A percentile compares a stretch with the other conserved stretches of the same genome.
These are phyloP conservation scores for Moniliophthora roreri DNA, from an alignment of 1,284 basidiomycete species.

Conservation along the genomic window DNA sequence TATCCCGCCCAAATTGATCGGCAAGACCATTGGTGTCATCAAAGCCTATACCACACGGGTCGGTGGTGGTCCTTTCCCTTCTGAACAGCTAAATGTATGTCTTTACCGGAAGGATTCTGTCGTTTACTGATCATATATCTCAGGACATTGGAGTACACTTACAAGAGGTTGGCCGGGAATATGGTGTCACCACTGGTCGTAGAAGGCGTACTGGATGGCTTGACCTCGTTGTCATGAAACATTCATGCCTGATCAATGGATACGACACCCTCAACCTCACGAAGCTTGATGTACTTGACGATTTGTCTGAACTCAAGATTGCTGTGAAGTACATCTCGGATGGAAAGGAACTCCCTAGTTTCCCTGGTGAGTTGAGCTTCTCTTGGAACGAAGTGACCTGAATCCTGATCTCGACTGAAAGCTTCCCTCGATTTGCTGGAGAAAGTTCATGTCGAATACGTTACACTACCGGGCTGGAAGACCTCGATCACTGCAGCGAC, in stretches of 20 bases:
- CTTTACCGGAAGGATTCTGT: neutral
- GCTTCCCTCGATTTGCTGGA: slow-evolving; percentile 86
- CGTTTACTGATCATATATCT: slow-evolving; percentile 1
- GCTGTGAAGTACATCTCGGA: slow-evolving; percentile 81
- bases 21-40: slow-evolving; percentile 87
- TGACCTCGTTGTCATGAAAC: slow-evolving; percentile 92
- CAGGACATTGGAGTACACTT: slow-evolving; percentile 84
- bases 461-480: slow-evolving; percentile 93
- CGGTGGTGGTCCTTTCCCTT: slow-evolving; percentile 96
- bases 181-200: slow-evolving; percentile 90
- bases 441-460: slow-evolving; percentile 86
- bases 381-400: neutral
- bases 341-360: slow-evolving; percentile 78
- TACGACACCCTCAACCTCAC: slow-evolving; percentile 95
- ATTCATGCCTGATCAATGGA: slow-evolving; percentile 94
- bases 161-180: slow-evolving; percentile 94
- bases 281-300: slow-evolving; percentile 93
- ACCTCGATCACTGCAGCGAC: slow-evolving; percentile 68
- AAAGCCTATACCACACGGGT: slow-evolving; percentile 99
- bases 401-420: slow-evolving; percentile 27
- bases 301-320: slow-evolving; percentile 87
- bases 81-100: slow-evolving; percentile 87
- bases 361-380: slow-evolving; percentile 70
- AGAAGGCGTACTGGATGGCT: slow-evolving; percentile 96
- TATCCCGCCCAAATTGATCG: slow-evolving; percentile 87